These are phyloP conservation scores for Lactuca saligna DNA, from an alignment of 129 eudicot species.

Conservation along the genomic window DNA sequence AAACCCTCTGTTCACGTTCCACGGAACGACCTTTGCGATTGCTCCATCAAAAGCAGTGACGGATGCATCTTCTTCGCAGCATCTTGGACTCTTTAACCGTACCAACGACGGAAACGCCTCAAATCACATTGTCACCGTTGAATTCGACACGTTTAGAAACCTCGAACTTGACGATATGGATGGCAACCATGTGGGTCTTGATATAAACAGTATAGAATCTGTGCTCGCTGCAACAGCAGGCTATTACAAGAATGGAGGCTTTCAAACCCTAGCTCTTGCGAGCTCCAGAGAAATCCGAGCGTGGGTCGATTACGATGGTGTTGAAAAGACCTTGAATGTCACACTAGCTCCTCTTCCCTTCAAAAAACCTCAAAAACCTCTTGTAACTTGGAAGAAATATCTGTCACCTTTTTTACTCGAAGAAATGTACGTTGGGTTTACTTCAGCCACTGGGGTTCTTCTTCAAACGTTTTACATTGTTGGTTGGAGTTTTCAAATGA, in stretches of 20 bases:
- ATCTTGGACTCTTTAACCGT: constrained; percentile 47
- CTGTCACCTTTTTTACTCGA: constrained; percentile 37
- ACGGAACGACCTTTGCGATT: constrained; percentile 53
- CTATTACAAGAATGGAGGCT: constrained; percentile 24
- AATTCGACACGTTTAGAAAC: constrained; percentile 49
- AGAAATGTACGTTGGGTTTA: constrained; percentile 57
- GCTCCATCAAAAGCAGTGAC: constrained; percentile 34
- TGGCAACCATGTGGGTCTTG: constrained; percentile 55
- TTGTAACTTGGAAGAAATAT: constrained; percentile 28
- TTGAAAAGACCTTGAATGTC: constrained; percentile 24
- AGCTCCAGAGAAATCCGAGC: constrained; percentile 38
- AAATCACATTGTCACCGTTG: constrained; percentile 48
- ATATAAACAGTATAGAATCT: constrained; percentile 42
- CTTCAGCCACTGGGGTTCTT: constrained; percentile 50
- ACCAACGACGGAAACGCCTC: constrained; percentile 41
- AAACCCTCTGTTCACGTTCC: constrained; percentile 30
- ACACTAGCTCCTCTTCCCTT: constrained; percentile 41
- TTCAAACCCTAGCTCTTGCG: constrained; percentile 27
- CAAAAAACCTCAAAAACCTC: constrained; percentile 36
- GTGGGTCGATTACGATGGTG: constrained; percentile 57
- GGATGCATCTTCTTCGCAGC: constrained; percentile 35
- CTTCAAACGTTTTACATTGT: constrained; percentile 42
- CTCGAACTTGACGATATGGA: constrained; percentile 41
- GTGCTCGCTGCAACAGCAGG: constrained; percentile 34
- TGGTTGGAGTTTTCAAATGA: constrained; percentile 56